phyloP scores from a whole-genome alignment of 2,329 filamentous ascomycete species.

The Beauveria medogensis region DNA sequence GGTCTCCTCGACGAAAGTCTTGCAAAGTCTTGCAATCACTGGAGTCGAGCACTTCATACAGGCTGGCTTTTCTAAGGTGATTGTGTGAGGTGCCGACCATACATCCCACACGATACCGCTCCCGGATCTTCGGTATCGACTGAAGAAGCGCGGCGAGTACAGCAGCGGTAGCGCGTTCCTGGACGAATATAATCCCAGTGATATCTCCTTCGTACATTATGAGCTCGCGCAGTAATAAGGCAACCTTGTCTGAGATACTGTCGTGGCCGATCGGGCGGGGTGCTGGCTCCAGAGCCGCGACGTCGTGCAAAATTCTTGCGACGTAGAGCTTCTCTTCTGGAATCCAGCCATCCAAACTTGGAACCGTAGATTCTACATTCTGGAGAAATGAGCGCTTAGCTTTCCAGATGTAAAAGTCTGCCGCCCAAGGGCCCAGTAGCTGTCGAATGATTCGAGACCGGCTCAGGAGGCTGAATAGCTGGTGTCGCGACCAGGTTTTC shows the following conservation, averaged over 20 bases:
- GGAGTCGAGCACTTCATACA: constrained; percentile 30
- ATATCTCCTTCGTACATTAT: constrained; percentile 29
- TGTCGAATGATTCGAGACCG: constrained; percentile 41
- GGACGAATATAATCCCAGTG: constrained; percentile 60
- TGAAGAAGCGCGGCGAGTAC: constrained; percentile 52
- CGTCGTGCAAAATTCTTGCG: constrained; percentile 32
- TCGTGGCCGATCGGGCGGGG: constrained; percentile 13
- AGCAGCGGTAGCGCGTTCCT: constrained; percentile 52
- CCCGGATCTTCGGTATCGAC: constrained; percentile 38
- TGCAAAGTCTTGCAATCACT: constrained; percentile 29
- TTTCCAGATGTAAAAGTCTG: constrained; percentile 54
- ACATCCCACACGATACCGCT: constrained; percentile 41
- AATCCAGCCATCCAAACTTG: constrained; percentile 33
- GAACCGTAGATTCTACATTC: constrained; percentile 14
- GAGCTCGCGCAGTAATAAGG: constrained; percentile 44
- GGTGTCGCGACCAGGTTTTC: constrained; percentile 44
- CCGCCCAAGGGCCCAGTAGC: constrained; percentile 61
- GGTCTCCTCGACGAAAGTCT: constrained; percentile 44
- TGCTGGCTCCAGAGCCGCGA: constrained; percentile 21
- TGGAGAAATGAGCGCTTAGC: constrained; percentile 32
- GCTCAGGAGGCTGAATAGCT: constrained; percentile 47
- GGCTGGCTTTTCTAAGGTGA: constrained; percentile 27
- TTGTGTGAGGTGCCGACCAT: constrained; percentile 47
- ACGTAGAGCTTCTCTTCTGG: constrained; percentile 50
- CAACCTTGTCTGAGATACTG: constrained; percentile 50